Percentiles rank a stretch among this genome's conserved stretches.
Evolutionary conservation across 164 flowering plant species (phyloP).

Genomic region (Brasenia schreberi): DNA sequence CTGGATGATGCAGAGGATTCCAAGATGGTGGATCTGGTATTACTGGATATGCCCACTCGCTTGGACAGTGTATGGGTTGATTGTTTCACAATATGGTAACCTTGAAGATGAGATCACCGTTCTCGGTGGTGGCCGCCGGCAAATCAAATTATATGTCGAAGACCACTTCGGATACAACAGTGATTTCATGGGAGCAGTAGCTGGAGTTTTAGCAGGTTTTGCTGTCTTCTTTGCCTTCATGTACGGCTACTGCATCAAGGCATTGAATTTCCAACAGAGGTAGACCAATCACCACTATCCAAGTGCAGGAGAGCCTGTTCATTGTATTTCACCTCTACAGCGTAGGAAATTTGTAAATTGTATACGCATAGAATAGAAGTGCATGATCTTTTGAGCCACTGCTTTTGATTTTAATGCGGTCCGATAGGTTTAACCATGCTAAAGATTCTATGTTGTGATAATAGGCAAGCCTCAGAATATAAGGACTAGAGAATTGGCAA

Average conservation of each 20-base stretch:
- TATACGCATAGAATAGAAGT: no score
- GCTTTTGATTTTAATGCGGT: no score
- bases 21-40: conserved; percentile 94
- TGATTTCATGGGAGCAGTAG: conserved; percentile 64
- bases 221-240: conserved; percentile 63
- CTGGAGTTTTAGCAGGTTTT: conserved; percentile 65
- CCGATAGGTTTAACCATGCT: no score
- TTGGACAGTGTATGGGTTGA: conserved; percentile 82
- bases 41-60: conserved; percentile 89
- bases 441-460: no score
- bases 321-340: no score
- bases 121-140: conserved; percentile 20
- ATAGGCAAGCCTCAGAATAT: no score
- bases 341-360: no score
- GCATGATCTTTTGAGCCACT: no score
- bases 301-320: no score
- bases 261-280: conserved; percentile 69
- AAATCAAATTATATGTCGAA: conserved; percentile 28
- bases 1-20: conserved; percentile 41
- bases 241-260: conserved; percentile 55
- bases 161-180: conserved; percentile 44
- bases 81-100: conserved; percentile 70
- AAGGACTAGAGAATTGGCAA: no score
- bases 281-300: conserved; percentile 3
- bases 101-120: conserved; percentile 20